Evolutionary conservation across 164 flowering plant species (phyloP), one percentile per base, ranked within the genome.

Genomic region (Nymphaea thermarum): DNA sequence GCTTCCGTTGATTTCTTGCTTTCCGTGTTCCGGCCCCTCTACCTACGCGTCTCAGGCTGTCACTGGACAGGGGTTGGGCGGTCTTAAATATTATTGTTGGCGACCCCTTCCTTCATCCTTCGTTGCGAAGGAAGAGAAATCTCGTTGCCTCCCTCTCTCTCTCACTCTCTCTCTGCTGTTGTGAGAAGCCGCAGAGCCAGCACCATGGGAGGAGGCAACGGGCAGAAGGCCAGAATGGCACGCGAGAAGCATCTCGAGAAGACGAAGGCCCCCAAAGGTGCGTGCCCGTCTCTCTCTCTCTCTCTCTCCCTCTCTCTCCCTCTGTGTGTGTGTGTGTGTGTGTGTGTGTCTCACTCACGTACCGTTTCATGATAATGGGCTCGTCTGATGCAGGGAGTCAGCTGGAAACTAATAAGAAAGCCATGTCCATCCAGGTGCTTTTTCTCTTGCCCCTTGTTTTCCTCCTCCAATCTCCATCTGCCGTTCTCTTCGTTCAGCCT

Each of bases 351-450:
- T 0, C 12, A 51, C 57, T 51, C 14, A 10, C 14, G 5, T 15
- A 51, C 12, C 57, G 57, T 51, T 51, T 51, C 14, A 51, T 51
- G 8, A 51, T 51, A 15, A 15, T 51, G 57, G 57, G 14, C 57
- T 51, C 57, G 57, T 15, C 57, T 51, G 57, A 51, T 51, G 57
- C 57, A 82, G 83, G 85, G 42, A 82, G 85, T 70, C 83, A 80
- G 66, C 72, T 82, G 4, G 82, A 80, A 10, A 18, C 83, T 3
- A 82, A 82, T 73, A 80, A 82, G 76, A 80, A 82, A 65, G 85
- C 85, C 0, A 82, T 82, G 85, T n/a, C 71, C 2, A 80, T 82
- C 67, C 85, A 82, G 85, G 85, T 80, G 3, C 42, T 17, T 3
- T 17, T 62, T 17, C 14, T 47, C 12, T 12, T 47, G 7, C 12